A percentile compares a stretch with the other conserved stretches of the same genome.
Conservation (phyloP, 148 eudicot genomes). For the Amaranthus hypochondriacus region DNA sequence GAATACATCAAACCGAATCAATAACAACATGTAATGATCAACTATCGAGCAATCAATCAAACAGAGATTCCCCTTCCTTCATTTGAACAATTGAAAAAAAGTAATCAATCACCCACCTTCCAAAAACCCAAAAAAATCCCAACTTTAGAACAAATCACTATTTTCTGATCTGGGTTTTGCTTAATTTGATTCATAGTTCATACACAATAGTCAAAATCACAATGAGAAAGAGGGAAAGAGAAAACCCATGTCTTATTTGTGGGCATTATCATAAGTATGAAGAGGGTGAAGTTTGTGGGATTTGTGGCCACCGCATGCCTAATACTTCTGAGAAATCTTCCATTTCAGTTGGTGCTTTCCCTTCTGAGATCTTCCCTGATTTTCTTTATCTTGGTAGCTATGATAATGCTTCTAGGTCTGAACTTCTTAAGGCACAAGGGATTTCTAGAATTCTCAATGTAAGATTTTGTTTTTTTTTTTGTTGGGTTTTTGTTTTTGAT, state of each 20-base stretch:
- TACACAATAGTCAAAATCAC: neutral
- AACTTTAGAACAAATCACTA: no score
- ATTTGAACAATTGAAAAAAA: neutral
- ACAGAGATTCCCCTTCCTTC: neutral
- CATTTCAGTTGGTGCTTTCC: constrained; percentile 64
- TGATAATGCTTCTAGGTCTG: constrained; percentile 85
- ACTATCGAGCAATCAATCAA: constrained; percentile 18
- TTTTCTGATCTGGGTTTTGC: constrained; percentile 23
- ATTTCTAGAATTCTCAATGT: constrained; percentile 89
- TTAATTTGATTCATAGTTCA: neutral
- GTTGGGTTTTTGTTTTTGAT: neutral
- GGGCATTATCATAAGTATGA: constrained; percentile 98
- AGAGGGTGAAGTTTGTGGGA: constrained; percentile 87
- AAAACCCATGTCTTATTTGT: constrained; percentile 78
- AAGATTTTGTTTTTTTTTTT: neutral
- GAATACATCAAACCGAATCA: constrained; percentile 2
- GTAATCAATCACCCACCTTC: neutral
- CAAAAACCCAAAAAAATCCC: neutral
- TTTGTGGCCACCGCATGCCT: constrained; percentile 84
- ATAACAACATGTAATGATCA: neutral
- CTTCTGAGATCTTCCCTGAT: constrained; percentile 85
- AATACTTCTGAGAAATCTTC: constrained; percentile 33
- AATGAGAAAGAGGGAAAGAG: constrained; percentile 95
- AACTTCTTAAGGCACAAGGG: constrained; percentile 77
- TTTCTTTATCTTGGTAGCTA: constrained; percentile 81